Conservation (phyloP, 2,329 filamentous ascomycete genomes). For the Trichoderma simmonsii region DNA sequence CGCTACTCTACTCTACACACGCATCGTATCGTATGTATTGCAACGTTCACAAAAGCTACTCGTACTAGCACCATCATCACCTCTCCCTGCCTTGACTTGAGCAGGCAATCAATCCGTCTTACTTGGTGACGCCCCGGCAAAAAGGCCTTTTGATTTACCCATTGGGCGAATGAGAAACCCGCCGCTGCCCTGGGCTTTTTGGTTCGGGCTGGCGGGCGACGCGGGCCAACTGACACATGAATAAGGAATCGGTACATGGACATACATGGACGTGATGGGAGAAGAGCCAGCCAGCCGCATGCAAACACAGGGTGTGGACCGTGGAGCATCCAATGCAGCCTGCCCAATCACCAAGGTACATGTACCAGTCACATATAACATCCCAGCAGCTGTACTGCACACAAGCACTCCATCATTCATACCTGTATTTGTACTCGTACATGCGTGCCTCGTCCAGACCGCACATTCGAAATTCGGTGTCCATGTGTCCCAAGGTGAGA, state of each 20-base stretch:
- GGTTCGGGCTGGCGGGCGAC: not conserved
- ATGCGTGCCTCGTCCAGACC: not conserved
- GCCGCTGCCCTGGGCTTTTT: not conserved
- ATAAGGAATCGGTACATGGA: not conserved
- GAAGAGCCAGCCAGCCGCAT: not conserved
- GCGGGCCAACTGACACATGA: not conserved
- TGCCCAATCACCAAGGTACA: not conserved
- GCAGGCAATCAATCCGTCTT: not conserved
- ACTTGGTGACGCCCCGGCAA: not conserved
- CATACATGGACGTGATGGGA: not conserved
- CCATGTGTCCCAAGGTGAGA: slow-evolving; percentile 12
- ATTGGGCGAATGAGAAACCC: not conserved
- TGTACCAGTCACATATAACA: not conserved
- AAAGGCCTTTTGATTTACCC: not conserved
- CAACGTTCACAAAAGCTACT: not conserved
- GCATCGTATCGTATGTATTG: not conserved
- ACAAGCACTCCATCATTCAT: too few species aligned
- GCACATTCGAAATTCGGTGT: slow-evolving; percentile 10
- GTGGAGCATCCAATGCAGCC: not conserved
- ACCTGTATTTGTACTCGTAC: not conserved
- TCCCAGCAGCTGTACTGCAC: not conserved
- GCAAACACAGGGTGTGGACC: not conserved
- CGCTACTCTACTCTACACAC: too few species aligned
- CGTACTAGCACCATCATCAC: not conserved
- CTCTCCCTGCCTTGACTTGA: not conserved